Evolutionary conservation across 495 filamentous ascomycete genomes (phyloP), one percentile per base, ranked within the genome.

Genomic region (Penicillium robsamsonii): DNA sequence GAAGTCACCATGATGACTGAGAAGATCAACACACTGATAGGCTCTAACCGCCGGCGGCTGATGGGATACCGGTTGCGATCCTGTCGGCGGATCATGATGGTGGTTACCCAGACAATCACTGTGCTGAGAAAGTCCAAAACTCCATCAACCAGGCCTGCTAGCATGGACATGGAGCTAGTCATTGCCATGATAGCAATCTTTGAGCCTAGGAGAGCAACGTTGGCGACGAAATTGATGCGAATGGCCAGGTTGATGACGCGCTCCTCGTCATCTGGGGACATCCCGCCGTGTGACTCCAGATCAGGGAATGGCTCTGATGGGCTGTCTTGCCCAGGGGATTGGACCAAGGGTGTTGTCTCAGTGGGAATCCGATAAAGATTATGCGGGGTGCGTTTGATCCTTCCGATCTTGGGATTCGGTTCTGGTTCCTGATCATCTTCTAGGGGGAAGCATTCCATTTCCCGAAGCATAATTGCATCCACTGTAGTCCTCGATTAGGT

Each of bases 111-210:
- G 41, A 96, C 85, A 45, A 97, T 96, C 37, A 82, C 85, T 0
- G 91, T 97, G 37, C 83, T 87, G 40, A 97, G 75, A 62, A 96
- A 95, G 64, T 97, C 92, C 13, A 97, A 79, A 0, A 87, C 84
- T 3, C 89, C 91, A 63, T 97, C 92, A 1, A 97, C 92, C 53
- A 97, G 79, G 62, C 86, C 89, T 15, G 92, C 92, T 12, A 97
- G 79, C 13, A 97, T 89, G 5, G 91, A 96, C 53, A 97, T 83
- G 15, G 91, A 96, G 37, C 80, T 89, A 0, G 91, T 92, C 51
- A 90, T 80, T 7, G 87, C 61, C 44, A 91, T 86, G 22, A 93
- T 91, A 48, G 80, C 84, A 41, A 94, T 85, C 65, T 97, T 97
- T 25, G 89, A 86, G 4, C 76, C 81, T 1, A 97, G 79, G 5